Evolutionary conservation across 257 asterid genomes (phyloP).

Genomic region (Nicotiana undulata): DNA sequence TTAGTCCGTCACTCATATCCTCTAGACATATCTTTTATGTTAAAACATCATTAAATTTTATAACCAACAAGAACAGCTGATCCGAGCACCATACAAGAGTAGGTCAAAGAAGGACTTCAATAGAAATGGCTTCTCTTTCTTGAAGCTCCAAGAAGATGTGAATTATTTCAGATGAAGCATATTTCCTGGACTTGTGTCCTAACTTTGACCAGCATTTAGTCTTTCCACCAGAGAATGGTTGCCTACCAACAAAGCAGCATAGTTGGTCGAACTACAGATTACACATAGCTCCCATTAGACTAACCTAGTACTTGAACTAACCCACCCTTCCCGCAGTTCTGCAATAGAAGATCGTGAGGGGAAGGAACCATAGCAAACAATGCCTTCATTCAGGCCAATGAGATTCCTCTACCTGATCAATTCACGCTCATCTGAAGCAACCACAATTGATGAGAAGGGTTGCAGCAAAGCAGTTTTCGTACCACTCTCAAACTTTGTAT

Average conservation of each 20-base stretch:
- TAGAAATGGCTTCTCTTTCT: background rate
- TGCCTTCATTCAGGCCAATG: background rate
- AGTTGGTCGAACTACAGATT: background rate
- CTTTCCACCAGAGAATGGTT: background rate
- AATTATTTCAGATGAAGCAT: background rate
- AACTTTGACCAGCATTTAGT: background rate
- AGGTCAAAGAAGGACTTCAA: background rate
- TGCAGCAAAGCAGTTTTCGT: constrained; percentile 64
- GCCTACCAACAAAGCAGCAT: background rate
- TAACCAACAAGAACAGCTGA: background rate
- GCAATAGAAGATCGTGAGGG: background rate
- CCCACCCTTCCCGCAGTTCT: background rate
- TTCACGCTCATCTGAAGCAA: constrained; percentile 87
- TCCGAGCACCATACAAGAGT: background rate
- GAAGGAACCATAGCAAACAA: background rate
- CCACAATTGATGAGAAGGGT: constrained; percentile 83
- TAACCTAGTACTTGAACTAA: background rate
- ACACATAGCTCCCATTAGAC: background rate
- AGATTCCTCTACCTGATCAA: constrained; percentile 54
- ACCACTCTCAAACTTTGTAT: constrained; percentile 83
- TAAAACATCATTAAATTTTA: background rate
- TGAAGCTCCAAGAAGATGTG: constrained; percentile 1
- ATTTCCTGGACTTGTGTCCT: background rate
- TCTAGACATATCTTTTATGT: background rate
- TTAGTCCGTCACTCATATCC: background rate